Evolutionary conservation across 371 early-diverging fungal genomes (phyloP).

Genomic region (Encephalitozoon intestinalis): DNA sequence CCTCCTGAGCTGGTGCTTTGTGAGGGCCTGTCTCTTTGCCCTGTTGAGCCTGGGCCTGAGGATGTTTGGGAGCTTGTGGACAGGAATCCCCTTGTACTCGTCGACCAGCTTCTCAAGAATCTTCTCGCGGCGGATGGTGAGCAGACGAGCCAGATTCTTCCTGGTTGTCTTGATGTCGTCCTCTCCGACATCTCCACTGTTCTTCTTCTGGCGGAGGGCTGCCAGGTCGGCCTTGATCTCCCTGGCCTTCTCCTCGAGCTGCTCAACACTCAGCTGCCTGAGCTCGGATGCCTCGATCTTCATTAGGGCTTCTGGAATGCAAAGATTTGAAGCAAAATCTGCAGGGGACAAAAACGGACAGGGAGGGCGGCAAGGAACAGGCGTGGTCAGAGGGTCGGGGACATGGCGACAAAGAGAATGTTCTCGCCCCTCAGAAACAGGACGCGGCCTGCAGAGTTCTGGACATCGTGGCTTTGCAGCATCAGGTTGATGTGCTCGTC

Average conservation of each 20-base stretch:
- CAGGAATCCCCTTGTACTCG: slow-evolving; percentile 36
- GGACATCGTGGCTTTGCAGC: not conserved
- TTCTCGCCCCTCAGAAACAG: slow-evolving; percentile 55
- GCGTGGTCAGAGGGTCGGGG: not conserved
- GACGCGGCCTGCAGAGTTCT: not conserved
- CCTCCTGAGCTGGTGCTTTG: slow-evolving; percentile 32
- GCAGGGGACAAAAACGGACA: not conserved
- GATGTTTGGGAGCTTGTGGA: slow-evolving; percentile 48
- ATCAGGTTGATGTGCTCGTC: slow-evolving; percentile 57
- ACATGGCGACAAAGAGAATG: slow-evolving; percentile 45
- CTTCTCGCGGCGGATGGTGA: slow-evolving; percentile 42
- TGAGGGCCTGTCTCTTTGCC: slow-evolving; percentile 37
- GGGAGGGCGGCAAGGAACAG: not conserved
- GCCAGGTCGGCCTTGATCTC: slow-evolving; percentile 27
- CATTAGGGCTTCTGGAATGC: slow-evolving; percentile 21
- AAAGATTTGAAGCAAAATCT: slow-evolving; percentile 31
- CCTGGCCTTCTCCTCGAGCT: slow-evolving; percentile 28
- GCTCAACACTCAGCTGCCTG: slow-evolving; percentile 22
- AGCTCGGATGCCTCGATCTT: slow-evolving; percentile 37
- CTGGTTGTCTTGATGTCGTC: slow-evolving; percentile 40
- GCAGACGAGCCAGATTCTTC: slow-evolving; percentile 45
- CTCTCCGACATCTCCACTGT: slow-evolving; percentile 32
- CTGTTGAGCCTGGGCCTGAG: slow-evolving; percentile 43
- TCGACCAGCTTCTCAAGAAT: slow-evolving; percentile 29
- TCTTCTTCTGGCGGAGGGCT: slow-evolving; percentile 39